Conservation (phyloP, 2,329 filamentous ascomycete species). For the Geoglossum cookeanum region DNA sequence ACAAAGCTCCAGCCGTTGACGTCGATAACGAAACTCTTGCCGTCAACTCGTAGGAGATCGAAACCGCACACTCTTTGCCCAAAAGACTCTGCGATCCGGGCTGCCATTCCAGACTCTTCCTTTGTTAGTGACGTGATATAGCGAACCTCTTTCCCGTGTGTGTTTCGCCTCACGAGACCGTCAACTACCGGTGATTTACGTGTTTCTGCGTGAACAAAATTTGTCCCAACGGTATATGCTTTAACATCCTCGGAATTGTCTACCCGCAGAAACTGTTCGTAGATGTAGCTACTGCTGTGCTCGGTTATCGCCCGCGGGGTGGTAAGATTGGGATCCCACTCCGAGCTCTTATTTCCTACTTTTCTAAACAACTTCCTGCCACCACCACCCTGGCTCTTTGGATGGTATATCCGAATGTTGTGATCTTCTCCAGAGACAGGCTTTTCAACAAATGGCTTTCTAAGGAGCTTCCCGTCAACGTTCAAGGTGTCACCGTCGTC, state of each 20-base stretch:
- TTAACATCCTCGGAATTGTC: slow-evolving; percentile 98
- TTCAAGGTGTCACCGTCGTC: slow-evolving; percentile 76
- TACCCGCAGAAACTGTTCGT: slow-evolving; percentile 90
- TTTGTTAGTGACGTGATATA: slow-evolving; percentile 74
- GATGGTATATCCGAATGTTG: slow-evolving; percentile 97
- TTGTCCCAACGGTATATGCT: slow-evolving; percentile 85
- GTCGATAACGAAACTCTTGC: slow-evolving; percentile 92
- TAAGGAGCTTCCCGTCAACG: slow-evolving; percentile 65
- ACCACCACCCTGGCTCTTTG: slow-evolving; percentile 67
- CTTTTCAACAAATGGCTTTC: slow-evolving; percentile 95
- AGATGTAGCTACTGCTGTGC: slow-evolving; percentile 69
- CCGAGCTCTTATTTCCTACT: slow-evolving; percentile 97
- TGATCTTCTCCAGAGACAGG: slow-evolving; percentile 97
- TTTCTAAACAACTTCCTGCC: slow-evolving; percentile 88
- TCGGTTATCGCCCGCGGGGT: slow-evolving; percentile 69
- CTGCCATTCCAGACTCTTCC: slow-evolving; percentile 70
- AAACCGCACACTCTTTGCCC: slow-evolving; percentile 93
- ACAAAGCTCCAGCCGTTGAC: slow-evolving; percentile 99
- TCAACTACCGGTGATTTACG: slow-evolving; percentile 95
- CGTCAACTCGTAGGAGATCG: slow-evolving; percentile 70
- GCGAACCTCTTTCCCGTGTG: slow-evolving; percentile 88
- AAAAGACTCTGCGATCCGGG: slow-evolving; percentile 78
- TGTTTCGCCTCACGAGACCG: slow-evolving; percentile 86
- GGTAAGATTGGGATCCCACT: slow-evolving; percentile 62
- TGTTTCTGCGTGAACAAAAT: slow-evolving; percentile 91